Conservation (phyloP, 306 rosid genomes). For the Fragaria vesca region DNA sequence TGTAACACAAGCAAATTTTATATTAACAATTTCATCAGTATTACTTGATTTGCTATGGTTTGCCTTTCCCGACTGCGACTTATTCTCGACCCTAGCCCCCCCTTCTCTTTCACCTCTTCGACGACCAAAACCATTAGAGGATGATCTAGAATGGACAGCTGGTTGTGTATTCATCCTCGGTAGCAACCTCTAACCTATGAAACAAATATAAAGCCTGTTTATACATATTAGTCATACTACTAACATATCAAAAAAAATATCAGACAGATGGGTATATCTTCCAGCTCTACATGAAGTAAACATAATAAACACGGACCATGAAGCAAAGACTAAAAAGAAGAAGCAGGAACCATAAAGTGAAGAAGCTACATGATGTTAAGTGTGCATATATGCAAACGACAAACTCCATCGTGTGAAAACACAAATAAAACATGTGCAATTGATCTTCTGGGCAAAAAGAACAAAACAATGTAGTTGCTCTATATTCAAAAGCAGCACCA, state of each 20-base stretch:
- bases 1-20: constrained; percentile 6
- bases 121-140: constrained; percentile 83
- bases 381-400: not conserved
- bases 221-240: constrained; percentile 21
- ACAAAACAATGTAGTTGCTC: not conserved
- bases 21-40: constrained; percentile 39
- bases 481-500: not conserved
- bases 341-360: not conserved
- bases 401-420: not conserved
- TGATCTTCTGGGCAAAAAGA: not conserved
- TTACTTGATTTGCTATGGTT: constrained; percentile 52
- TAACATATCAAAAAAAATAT: not conserved
- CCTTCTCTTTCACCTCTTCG: constrained; percentile 76
- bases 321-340: not conserved
- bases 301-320: not conserved
- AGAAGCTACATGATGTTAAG: not conserved
- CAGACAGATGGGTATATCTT: not conserved
- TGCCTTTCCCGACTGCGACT: constrained; percentile 60
- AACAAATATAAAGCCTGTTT: not conserved
- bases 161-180: constrained; percentile 73
- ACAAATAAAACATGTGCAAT: not conserved
- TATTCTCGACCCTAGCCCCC: constrained; percentile 56
- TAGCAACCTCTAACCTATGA: constrained; percentile 46
- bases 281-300: not conserved
- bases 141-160: constrained; percentile 56